Percentiles rank a stretch among this genome's conserved stretches.
phyloP scores from a whole-genome alignment of 2,329 filamentous ascomycete species.

The Gnomoniopsis smithogilvyi region DNA sequence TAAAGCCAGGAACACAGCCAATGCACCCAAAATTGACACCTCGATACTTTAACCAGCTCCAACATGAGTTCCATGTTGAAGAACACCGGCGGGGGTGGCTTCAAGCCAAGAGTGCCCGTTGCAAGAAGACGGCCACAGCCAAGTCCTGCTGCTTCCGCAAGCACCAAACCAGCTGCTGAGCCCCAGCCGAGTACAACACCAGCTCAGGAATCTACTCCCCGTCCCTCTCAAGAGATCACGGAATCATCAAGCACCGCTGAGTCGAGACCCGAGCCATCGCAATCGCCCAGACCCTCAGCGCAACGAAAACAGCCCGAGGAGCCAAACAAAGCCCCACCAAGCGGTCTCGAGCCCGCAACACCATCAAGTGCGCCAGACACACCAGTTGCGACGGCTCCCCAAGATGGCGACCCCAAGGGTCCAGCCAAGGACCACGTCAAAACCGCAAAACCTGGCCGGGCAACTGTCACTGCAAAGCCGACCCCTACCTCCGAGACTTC shows the following conservation, averaged over 20 bases:
- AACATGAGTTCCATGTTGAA: constrained; percentile 67
- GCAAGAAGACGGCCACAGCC: constrained; percentile 47
- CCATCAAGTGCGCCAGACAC: background rate
- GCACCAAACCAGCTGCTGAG: constrained; percentile 22
- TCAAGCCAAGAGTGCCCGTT: constrained; percentile 66
- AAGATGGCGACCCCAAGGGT: too few species aligned
- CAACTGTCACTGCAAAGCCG: background rate
- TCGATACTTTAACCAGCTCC: too few species aligned
- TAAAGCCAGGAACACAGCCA: background rate
- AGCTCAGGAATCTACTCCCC: constrained; percentile 1
- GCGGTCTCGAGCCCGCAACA: background rate
- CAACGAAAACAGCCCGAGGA: background rate
- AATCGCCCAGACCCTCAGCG: background rate
- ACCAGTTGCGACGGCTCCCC: too few species aligned
- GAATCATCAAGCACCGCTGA: constrained; percentile 6
- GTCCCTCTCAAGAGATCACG: constrained; percentile 9
- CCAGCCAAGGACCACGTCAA: background rate
- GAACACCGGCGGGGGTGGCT: constrained; percentile 56
- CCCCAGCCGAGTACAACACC: constrained; percentile 19
- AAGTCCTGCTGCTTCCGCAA: constrained; percentile 31
- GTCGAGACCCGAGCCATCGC: background rate
- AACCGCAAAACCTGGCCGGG: background rate
- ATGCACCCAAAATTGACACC: too few species aligned
- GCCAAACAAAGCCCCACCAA: background rate
- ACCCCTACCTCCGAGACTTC: constrained; percentile 8